phyloP scores from a whole-genome alignment of 2,329 filamentous ascomycete species.

The Fusarium oligoseptatum region DNA sequence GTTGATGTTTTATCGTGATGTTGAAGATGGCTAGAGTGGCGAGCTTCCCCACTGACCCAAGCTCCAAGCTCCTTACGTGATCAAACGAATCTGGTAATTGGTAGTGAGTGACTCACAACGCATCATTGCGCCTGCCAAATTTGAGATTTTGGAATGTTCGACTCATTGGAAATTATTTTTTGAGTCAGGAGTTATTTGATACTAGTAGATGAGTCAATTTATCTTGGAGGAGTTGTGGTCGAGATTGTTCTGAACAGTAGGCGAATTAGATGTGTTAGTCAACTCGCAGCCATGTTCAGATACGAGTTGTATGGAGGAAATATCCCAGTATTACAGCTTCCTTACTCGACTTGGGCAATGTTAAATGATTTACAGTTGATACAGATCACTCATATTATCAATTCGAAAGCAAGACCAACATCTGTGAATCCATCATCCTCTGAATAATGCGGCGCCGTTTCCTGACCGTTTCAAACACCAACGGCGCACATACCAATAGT shows the following conservation, averaged over 20 bases:
- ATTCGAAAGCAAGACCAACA: background rate
- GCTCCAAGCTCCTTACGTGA: constrained; percentile 33
- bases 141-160: background rate
- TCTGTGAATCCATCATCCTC: background rate
- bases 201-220: background rate
- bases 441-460: background rate
- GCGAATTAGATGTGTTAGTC: background rate
- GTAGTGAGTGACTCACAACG: constrained; percentile 36
- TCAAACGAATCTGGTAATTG: constrained; percentile 23
- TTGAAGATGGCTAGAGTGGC: constrained; percentile 23
- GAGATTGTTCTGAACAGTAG: background rate
- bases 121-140: constrained; percentile 22
- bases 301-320: background rate
- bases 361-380: background rate
- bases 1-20: constrained; percentile 34
- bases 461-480: background rate
- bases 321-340: background rate
- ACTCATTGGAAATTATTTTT: background rate
- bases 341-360: background rate
- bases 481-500: constrained; percentile 17
- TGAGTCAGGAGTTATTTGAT: constrained; percentile 23
- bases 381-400: background rate
- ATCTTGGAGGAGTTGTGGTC: background rate
- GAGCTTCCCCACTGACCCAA: constrained; percentile 30
- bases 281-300: background rate